phyloP scores from a whole-genome alignment of 305 asterid species.

The Fraxinus greggii region DNA sequence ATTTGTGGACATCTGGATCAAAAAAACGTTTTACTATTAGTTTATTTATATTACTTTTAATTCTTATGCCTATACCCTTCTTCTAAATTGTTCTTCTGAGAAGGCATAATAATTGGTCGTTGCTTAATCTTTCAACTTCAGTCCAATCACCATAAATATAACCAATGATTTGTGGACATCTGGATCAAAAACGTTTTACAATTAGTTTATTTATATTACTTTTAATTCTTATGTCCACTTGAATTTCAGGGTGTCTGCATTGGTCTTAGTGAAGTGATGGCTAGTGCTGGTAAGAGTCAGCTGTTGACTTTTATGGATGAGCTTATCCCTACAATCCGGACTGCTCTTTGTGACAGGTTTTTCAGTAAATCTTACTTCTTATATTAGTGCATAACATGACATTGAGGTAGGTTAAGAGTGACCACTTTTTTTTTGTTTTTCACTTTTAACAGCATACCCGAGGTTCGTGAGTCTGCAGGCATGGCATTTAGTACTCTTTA shows the following conservation, averaged over 20 bases:
- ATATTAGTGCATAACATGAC: constrained; percentile 17
- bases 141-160: neutral
- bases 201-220: neutral
- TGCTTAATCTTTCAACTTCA: neutral
- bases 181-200: neutral
- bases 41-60: neutral
- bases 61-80: neutral
- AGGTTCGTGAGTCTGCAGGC: constrained; percentile 98
- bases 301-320: constrained; percentile 80
- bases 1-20: neutral
- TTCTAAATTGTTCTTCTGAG: neutral
- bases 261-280: constrained; percentile 99
- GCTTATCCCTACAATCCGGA: constrained; percentile 91
- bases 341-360: constrained; percentile 97
- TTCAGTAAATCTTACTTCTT: constrained; percentile 25
- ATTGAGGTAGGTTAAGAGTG: constrained; percentile 11
- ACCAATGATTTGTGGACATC: neutral
- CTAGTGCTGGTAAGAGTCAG: constrained; percentile 93
- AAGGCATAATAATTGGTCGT: neutral
- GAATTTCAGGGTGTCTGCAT: constrained; percentile 89
- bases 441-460: constrained; percentile 49
- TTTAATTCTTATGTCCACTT: constrained; percentile 10
- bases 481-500: constrained; percentile 94
- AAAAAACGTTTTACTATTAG: neutral
- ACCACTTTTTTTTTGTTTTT: constrained; percentile 18